These are phyloP conservation scores for Amylocarpus encephaloides DNA, from an alignment of 2,329 filamentous ascomycete species.

Conservation along the genomic window DNA sequence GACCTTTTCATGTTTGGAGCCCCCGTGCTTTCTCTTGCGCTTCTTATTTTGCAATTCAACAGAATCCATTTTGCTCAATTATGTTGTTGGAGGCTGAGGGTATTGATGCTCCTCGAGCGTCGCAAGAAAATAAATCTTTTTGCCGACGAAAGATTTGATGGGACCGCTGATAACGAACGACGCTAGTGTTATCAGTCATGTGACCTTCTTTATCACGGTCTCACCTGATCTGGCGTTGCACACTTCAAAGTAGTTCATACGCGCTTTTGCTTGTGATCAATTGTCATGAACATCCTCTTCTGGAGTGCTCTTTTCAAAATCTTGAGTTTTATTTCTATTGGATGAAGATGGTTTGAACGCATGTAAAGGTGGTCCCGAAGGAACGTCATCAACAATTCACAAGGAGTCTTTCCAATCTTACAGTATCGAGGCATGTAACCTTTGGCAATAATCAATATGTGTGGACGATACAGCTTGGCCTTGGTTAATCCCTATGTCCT, in stretches of 20 bases:
- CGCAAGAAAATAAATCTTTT: constrained; percentile 12
- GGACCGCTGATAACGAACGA: no score
- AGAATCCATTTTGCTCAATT: constrained; percentile 22
- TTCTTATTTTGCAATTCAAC: constrained; percentile 29
- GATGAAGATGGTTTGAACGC: no score
- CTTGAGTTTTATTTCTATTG: no score
- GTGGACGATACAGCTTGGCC: constrained; percentile 30
- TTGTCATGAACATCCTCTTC: neutral
- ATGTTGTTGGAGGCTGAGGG: neutral
- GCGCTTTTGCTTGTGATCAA: no score
- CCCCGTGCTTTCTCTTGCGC: constrained; percentile 31
- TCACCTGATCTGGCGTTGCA: constrained; percentile 2
- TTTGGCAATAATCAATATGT: constrained; percentile 20
- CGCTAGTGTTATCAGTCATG: neutral
- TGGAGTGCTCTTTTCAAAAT: neutral
- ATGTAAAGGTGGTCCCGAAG: no score
- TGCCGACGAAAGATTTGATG: constrained; percentile 1
- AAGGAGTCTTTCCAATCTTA: neutral
- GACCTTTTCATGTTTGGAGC: constrained; percentile 17
- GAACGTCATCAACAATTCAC: no score
- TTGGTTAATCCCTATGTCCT: constrained; percentile 18
- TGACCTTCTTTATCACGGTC: neutral
- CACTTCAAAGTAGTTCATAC: no score
- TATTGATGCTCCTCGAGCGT: neutral
- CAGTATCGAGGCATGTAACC: neutral